Conservation (phyloP, 805 yeast species). For the Candida succiphila region DNA sequence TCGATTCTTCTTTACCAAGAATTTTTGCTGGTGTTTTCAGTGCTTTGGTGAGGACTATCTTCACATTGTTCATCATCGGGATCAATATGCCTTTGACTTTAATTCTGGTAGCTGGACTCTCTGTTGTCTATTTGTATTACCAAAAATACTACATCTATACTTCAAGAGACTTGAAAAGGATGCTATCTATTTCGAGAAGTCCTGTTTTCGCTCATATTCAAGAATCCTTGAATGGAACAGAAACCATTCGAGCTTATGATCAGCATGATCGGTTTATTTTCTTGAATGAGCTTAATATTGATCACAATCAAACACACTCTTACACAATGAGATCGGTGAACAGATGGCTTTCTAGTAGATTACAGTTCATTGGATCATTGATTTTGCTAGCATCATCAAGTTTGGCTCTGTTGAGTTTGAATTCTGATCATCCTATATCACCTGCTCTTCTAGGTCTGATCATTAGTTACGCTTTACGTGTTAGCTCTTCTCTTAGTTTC, state of each 20-base stretch:
- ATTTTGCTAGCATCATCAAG: constrained; percentile 42
- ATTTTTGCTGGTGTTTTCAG: constrained; percentile 38
- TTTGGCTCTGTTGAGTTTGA: constrained; percentile 30
- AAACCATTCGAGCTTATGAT: constrained; percentile 70
- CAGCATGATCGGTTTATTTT: constrained; percentile 54
- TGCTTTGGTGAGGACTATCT: constrained; percentile 30
- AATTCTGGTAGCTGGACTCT: constrained; percentile 34
- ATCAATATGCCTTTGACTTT: constrained; percentile 45
- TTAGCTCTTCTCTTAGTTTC: constrained; percentile 42
- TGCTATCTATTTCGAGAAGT: constrained; percentile 56
- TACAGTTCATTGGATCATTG: constrained; percentile 50
- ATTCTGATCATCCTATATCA: constrained; percentile 31
- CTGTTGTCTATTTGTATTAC: constrained; percentile 54
- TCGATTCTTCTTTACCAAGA: constrained; percentile 50
- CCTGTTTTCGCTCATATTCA: constrained; percentile 80
- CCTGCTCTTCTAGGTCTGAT: constrained; percentile 57
- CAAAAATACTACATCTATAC: constrained; percentile 62
- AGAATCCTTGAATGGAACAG: constrained; percentile 70
- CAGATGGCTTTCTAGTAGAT: constrained; percentile 57
- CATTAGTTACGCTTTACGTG: constrained; percentile 52
- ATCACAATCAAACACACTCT: constrained; percentile 35
- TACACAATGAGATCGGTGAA: constrained; percentile 44
- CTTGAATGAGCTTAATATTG: constrained; percentile 41
- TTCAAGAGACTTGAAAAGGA: constrained; percentile 70
- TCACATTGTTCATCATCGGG: constrained; percentile 44